Conservation (phyloP, 148 eudicot species). For the Pouteria glomerata region DNA sequence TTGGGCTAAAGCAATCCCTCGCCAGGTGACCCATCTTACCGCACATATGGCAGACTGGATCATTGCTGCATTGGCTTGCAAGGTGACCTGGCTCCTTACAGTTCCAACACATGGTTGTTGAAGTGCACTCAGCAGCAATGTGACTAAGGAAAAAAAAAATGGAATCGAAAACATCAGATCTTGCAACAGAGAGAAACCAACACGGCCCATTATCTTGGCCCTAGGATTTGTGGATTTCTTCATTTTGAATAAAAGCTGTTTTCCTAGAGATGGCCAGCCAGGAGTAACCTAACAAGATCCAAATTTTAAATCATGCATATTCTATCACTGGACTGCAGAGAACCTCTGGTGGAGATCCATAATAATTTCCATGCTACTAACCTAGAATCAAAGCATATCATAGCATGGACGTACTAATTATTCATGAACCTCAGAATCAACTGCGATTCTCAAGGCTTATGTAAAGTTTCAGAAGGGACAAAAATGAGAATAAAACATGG, state of each 20-base stretch:
- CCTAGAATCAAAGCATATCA: neutral
- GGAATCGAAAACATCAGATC: neutral
- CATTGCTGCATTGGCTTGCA: constrained; percentile 37
- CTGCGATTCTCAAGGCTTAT: neutral
- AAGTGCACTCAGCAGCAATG: constrained; percentile 44
- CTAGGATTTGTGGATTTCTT: neutral
- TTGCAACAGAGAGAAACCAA: neutral
- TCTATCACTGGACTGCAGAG: neutral
- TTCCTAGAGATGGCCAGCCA: neutral
- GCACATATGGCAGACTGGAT: constrained; percentile 51
- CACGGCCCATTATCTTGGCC: neutral
- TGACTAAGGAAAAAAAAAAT: constrained; percentile 24
- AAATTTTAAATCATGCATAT: neutral
- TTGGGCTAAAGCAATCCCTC: constrained; percentile 36
- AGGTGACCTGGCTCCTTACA: constrained; percentile 57
- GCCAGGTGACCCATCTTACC: constrained; percentile 49
- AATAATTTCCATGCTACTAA: neutral
- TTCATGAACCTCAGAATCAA: neutral
- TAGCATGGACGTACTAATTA: neutral
- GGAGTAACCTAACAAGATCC: neutral
- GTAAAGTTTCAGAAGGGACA: neutral
- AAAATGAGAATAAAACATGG: neutral
- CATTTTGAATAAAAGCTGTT: neutral
- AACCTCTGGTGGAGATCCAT: neutral
- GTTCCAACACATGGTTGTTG: constrained; percentile 53